Percentiles rank a stretch among this genome's conserved stretches.
These are phyloP conservation scores for Fusarium xylarioides DNA, from an alignment of 2,329 filamentous ascomycete species.

Conservation along the genomic window DNA sequence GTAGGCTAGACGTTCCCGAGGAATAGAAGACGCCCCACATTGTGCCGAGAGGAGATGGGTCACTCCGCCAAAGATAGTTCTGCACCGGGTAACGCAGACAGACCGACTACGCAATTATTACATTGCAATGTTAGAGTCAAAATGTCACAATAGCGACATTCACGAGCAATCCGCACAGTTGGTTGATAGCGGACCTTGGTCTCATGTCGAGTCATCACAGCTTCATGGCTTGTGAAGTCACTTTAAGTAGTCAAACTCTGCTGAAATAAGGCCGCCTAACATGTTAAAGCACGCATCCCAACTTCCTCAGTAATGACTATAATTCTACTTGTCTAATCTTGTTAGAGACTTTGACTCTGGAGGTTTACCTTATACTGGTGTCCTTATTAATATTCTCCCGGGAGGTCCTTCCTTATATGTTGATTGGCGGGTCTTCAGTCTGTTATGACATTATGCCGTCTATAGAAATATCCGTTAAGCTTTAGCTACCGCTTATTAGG, in stretches of 20 bases:
- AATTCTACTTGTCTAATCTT: neutral
- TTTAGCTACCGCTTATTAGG: neutral
- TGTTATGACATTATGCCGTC: rapidly evolving
- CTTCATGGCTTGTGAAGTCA: neutral
- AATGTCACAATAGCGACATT: rapidly evolving
- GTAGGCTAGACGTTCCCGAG: neutral
- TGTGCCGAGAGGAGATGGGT: neutral
- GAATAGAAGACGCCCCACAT: neutral
- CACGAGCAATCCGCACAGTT: rapidly evolving
- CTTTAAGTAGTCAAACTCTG: neutral
- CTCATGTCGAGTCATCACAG: neutral
- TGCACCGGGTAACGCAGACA: rapidly evolving
- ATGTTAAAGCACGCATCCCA: rapidly evolving
- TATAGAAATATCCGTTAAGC: neutral
- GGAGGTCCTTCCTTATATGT: neutral
- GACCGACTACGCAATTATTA: neutral
- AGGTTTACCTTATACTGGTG: neutral
- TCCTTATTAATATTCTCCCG: neutral
- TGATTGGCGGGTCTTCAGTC: rapidly evolving
- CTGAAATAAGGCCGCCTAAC: neutral
- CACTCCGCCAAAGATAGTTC: neutral
- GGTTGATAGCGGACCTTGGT: neutral
- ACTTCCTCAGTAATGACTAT: neutral
- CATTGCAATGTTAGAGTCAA: rapidly evolving
- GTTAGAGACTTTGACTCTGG: neutral